Base-by-base conservation (phyloP, 208 protist species). In the Sergeia podlipaevii region DNA sequence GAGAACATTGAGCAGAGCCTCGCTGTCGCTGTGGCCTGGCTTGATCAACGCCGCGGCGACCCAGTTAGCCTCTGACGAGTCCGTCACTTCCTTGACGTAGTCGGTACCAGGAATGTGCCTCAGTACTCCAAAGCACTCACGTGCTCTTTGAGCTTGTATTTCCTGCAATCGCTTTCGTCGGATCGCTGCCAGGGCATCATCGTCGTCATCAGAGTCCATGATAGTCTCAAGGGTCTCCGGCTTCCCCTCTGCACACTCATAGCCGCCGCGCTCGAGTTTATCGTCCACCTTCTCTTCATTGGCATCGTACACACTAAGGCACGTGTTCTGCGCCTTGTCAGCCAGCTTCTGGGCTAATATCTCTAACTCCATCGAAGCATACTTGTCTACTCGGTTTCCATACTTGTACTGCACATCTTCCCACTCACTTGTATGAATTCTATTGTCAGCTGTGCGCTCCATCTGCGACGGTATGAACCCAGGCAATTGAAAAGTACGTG, bases 331-430 rank as follows among this genome's bases (percentile, higher is more conserved):
- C 46, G 89, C 69, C 23, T 73, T 66, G n/a, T 96, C 82, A 0
- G 74, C 74, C 42, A 92, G 72, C 39, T 85, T 74, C 47, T 96
- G 90, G 5, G 84, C 77, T 3, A 94, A 58, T 24, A 96, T 79
- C 32, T 84, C 75, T 17, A 86, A 51, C 54, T 93, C 86, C 46
- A 91, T 76, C 3, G 78, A 89, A 10, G 74, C 66, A 57, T 96
- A 96, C 61, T 89, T 85, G 1, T 85, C 90, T 2, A 91, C 80
- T 11, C 75, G 71, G 57, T 96, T 96, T 46, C 90, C 90, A 30
- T 85, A 79, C 38, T 85, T 81, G 74, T 94, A 96, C 62, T 96
- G 90, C 38, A 94, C 60, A 56, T 96, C 90, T 60, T 96, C 90
- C 87, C 90, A 96, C 70, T 96, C 84, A 8, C 86, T 92, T 3